Evolutionary conservation across 345 rosid genomes (phyloP).

Genomic region (Citrus reticulata): DNA sequence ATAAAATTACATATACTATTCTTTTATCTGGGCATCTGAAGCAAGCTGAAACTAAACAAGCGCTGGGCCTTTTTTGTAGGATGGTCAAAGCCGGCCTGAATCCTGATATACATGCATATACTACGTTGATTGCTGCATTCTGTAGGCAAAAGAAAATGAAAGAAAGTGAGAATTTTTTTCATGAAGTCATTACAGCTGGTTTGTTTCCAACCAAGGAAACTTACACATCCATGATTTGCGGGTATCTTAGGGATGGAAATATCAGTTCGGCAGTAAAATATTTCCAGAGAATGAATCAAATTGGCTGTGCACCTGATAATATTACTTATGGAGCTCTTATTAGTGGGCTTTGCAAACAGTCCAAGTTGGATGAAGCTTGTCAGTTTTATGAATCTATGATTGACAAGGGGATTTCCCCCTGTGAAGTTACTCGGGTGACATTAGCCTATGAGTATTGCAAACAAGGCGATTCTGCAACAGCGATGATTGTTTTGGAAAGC

Average conservation of each 20-base stretch:
- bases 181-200: conserved; percentile 42
- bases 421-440: conserved; percentile 81
- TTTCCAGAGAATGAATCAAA: conserved; percentile 57
- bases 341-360: conserved; percentile 78
- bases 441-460: conserved; percentile 85
- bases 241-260: conserved; percentile 59
- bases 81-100: conserved; percentile 59
- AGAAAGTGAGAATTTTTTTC: conserved; percentile 64
- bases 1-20: conserved; percentile 77
- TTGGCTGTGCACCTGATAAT: conserved; percentile 65
- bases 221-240: conserved; percentile 78
- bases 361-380: conserved; percentile 70
- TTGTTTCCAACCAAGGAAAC: conserved; percentile 86
- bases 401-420: conserved; percentile 65
- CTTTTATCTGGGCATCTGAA: conserved; percentile 74
- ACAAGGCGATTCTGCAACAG: conserved; percentile 67
- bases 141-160: conserved; percentile 64
- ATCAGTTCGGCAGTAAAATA: conserved; percentile 40
- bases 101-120: conserved; percentile 65
- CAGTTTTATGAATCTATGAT: conserved; percentile 67
- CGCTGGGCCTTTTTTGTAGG: conserved; percentile 55
- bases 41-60: conserved; percentile 39
- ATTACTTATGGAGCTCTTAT: conserved; percentile 78
- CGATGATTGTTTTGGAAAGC: conserved; percentile 70
- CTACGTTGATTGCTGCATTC: conserved; percentile 59